Base-by-base conservation (phyloP, 2,329 filamentous ascomycete genomes). In the Penicillium sp. region DNA sequence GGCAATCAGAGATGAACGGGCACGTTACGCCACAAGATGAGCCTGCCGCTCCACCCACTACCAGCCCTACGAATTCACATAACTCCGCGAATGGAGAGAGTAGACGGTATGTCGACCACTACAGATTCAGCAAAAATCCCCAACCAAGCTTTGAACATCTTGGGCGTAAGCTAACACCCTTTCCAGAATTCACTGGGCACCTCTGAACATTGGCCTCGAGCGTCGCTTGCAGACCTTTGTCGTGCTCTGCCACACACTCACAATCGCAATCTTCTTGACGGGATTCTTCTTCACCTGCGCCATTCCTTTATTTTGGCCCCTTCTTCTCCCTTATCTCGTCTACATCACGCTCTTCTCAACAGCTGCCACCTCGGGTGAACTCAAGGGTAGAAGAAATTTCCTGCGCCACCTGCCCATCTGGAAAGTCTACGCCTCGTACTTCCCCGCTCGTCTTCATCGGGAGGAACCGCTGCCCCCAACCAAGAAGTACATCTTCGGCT, bases 401-500 rank as follows among this genome's bases (percentile, higher is more conserved):
- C 72, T 91, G 52, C 84, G 91, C 13, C 81, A 79, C 9, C 78
- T 86, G 42, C 81, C 81, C 28, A 72, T 95, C 39, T 98, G 91
- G 91, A 86, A 80, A 34, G 80, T 94, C 39, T 97, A 96, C 65
- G 90, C 88, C 26, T 87, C 83, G 12, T 98, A 97, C 73, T 98
- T 94, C 64, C 93, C 93, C 4, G 88, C 90, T 41, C 81, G 80
- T 48, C 78, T 98, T 35, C 90, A 97, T 73, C 88, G 93, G 56
- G 93, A 88, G 4, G 80, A 86, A 56, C 78, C 85, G 48, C 80
- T 98, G 5, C 80, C 86, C 24, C 80, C 89, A 0, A 89, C 85
- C 1, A 79, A 90, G 53, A 95, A 95, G 70, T 98, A 97, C 72
- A 90, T 98, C 54, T 90, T 98, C 61, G 91, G 91, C 39, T 97